These are phyloP conservation scores for Populus tomentosa DNA, from an alignment of 441 rosid genomes.

Conservation along the genomic window DNA sequence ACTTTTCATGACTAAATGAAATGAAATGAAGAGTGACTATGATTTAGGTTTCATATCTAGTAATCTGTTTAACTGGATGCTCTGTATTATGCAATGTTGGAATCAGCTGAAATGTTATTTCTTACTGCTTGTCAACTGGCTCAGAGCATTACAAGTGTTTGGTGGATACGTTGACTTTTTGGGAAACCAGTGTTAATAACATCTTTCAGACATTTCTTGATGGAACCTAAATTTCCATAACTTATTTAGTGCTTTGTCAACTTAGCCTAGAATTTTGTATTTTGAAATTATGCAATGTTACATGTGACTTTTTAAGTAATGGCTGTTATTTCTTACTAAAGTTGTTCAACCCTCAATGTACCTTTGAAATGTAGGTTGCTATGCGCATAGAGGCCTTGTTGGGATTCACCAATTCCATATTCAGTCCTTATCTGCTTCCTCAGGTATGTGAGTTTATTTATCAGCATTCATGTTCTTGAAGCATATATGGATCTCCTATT, in stretches of 20 bases:
- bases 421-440: slow-evolving; percentile 54
- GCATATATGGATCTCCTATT: background rate
- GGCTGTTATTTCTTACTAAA: background rate
- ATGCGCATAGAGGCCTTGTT: slow-evolving; percentile 53
- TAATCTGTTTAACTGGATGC: background rate
- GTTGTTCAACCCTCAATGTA: background rate
- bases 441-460: slow-evolving; percentile 33
- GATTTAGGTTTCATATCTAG: background rate
- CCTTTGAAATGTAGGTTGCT: slow-evolving; percentile 46
- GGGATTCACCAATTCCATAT: slow-evolving; percentile 48
- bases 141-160: background rate
- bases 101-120: slow-evolving; percentile 3
- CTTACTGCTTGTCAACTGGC: background rate
- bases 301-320: background rate
- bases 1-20: background rate
- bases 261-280: background rate
- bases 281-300: background rate
- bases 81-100: background rate
- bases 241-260: background rate
- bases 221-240: background rate
- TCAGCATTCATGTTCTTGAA: background rate
- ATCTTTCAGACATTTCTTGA: background rate
- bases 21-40: background rate
- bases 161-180: background rate
- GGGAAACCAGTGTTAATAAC: background rate